A percentile compares a stretch with the other conserved stretches of the same genome.
phyloP scores from a whole-genome alignment of 2,329 filamentous ascomycete species.

The Calonectria henricotiae region DNA sequence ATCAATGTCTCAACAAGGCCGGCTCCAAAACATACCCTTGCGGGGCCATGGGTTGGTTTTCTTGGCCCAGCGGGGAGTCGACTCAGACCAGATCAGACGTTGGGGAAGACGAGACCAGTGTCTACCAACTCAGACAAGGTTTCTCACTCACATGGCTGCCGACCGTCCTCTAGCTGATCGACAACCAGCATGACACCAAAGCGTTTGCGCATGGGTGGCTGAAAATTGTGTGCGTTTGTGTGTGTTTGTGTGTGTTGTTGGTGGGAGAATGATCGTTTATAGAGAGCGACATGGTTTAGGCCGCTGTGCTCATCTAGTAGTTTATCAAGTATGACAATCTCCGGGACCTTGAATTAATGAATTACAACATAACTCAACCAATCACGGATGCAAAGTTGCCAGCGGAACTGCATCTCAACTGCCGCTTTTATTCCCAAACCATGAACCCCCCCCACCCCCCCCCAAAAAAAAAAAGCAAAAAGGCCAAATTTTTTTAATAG shows the following conservation, averaged over 20 bases:
- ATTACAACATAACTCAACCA: no score
- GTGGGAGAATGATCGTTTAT: not conserved
- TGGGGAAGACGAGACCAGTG: not conserved
- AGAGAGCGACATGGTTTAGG: not conserved
- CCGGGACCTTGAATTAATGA: no score
- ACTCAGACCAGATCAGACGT: no score
- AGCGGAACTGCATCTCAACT: no score
- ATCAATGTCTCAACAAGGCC: not conserved
- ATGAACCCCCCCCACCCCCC: no score
- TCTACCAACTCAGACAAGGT: constrained; percentile 15
- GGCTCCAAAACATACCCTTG: not conserved
- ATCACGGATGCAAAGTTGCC: no score
- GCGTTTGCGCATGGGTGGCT: not conserved
- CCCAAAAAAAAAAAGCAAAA: no score
- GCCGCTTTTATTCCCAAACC: no score
- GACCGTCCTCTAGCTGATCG: not conserved
- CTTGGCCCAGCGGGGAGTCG: no score
- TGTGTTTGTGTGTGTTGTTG: not conserved
- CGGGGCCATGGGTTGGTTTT: not conserved
- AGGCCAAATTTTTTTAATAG: no score
- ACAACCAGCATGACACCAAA: not conserved
- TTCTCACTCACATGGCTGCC: constrained; percentile 5
- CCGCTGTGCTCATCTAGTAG: not conserved
- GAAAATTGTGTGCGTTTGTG: not conserved
- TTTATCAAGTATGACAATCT: no score